Base-by-base conservation (phyloP, 2,329 filamentous ascomycete species). In the Alternaria angustiovoidea region DNA sequence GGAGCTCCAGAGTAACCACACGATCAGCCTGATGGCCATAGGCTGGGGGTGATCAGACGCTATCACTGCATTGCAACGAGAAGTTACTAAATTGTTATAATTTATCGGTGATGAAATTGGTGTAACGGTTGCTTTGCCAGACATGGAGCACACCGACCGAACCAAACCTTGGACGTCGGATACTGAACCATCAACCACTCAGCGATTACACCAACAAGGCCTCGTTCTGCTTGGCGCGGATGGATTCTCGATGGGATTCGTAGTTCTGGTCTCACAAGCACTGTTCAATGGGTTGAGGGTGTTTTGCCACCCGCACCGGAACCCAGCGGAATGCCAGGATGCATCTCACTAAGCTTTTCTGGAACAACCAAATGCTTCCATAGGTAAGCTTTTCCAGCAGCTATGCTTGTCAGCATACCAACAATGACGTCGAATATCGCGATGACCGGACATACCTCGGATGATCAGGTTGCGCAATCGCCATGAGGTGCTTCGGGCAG, bases 341-440 rank as follows among this genome's bases (percentile, higher is more conserved):
- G 11, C 28, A 11, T 9, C 44, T 47, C 44, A 54, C 26, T 46
- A 54, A 54, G 51, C 51, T 34, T 54, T 32, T 46, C 51, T 24
- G 22, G 39, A 46, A 32, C 51, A 30, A 30, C 41, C 41, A 32
- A 46, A 36, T 30, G 39, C 32, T 54, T 46, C 28, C 51, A 44
- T 5, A 30, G 32, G 51, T 54, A 54, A 54, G 41, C 51, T 54
- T 34, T 32, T 36, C 26, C 39, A 38, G 20, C 30, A 30, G 16
- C 30, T 11, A 32, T 47, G 44, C 26, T 47, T 47, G 44, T 54
- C 28, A 32, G 26, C 41, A 18, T 14, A 24, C 28, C 14, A 16
- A 14, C 12, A 30, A 53, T 30, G 51, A 42, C 26, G 36, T 53
- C 12, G 38, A 26, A 41, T 22, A 20, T 20, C 30, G 34, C n/a